Evolutionary conservation across 495 filamentous ascomycete genomes (phyloP).

Genomic region (Penicillium salamii): DNA sequence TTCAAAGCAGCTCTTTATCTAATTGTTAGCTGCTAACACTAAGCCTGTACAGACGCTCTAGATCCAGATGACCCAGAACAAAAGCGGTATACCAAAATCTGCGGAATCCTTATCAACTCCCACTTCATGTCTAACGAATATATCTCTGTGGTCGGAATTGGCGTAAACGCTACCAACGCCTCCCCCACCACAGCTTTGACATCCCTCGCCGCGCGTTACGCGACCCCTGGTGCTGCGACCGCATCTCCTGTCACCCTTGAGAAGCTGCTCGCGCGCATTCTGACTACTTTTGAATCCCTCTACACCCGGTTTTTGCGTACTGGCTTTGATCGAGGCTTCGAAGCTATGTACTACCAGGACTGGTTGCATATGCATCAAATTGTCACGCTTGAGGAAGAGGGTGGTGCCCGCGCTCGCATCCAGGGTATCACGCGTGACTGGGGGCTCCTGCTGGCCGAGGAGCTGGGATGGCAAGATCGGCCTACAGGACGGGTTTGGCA

Average conservation of each 20-base stretch:
- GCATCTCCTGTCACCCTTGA: conserved; percentile 65
- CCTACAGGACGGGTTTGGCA: conserved; percentile 75
- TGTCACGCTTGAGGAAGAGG: conserved; percentile 83
- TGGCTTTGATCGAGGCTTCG: conserved; percentile 71
- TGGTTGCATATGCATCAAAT: conserved; percentile 93
- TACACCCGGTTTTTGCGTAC: conserved; percentile 69
- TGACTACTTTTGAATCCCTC: conserved; percentile 74
- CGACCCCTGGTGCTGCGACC: conserved; percentile 16
- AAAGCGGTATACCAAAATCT: conserved; percentile 81
- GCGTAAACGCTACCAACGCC: conserved; percentile 82
- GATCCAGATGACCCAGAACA: conserved; percentile 62
- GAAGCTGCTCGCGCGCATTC: conserved; percentile 77
- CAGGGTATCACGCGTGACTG: conserved; percentile 86
- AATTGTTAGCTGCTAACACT: not conserved
- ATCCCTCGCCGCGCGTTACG: conserved; percentile 53
- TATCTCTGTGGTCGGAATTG: conserved; percentile 85
- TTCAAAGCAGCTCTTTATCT: not conserved
- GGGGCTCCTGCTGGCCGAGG: conserved; percentile 80
- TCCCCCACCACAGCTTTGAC: conserved; percentile 86
- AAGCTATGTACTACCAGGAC: conserved; percentile 74
- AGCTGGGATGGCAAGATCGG: conserved; percentile 68
- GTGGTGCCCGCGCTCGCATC: conserved; percentile 73
- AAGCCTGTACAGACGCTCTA: conserved; percentile 56
- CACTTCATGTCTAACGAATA: conserved; percentile 74
- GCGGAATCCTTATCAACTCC: conserved; percentile 90